Evolutionary conservation across 495 filamentous ascomycete genomes (phyloP).

Genomic region (Penicillium ochrochloron): DNA sequence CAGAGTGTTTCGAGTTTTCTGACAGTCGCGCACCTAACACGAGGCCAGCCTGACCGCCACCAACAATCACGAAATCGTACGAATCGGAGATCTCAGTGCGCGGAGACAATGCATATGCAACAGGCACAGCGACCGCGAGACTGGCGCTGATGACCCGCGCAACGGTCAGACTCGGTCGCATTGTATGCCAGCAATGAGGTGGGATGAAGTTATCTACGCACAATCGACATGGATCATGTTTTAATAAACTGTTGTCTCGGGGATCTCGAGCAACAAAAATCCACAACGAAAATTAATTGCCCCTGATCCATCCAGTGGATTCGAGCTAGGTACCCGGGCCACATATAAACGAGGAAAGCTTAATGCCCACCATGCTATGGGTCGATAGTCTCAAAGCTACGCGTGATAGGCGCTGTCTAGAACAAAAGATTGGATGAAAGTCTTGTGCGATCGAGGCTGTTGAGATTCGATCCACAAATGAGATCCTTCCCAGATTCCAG

Average conservation of each 20-base stretch:
- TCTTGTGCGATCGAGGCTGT: conserved; percentile 2
- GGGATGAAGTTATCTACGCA: neutral
- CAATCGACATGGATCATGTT: conserved; percentile 5
- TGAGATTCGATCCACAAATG: conserved; percentile 6
- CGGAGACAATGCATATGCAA: conserved; percentile 30
- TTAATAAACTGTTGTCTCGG: neutral
- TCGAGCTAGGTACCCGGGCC: conserved; percentile 5
- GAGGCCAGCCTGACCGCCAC: conserved; percentile 48
- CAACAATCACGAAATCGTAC: conserved; percentile 56
- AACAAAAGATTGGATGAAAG: neutral
- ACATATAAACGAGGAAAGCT: conserved; percentile 3
- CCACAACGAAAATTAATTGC: neutral
- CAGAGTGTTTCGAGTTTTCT: conserved; percentile 36
- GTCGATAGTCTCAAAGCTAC: conserved; percentile 6
- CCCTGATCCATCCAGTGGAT: conserved; percentile 2
- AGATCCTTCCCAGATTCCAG: neutral
- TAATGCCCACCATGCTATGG: conserved; percentile 2
- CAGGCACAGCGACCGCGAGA: conserved; percentile 13
- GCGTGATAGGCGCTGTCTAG: conserved; percentile 1
- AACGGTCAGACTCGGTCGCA: conserved; percentile 8
- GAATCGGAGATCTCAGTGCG: conserved; percentile 34
- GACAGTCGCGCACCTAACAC: conserved; percentile 32
- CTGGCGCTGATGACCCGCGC: conserved; percentile 5
- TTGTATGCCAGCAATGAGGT: conserved; percentile 3
- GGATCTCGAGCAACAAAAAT: neutral